Percentiles rank a stretch among this genome's conserved stretches.
Evolutionary conservation across 129 eudicot genomes (phyloP).

Genomic region (Kitagawia praeruptora): DNA sequence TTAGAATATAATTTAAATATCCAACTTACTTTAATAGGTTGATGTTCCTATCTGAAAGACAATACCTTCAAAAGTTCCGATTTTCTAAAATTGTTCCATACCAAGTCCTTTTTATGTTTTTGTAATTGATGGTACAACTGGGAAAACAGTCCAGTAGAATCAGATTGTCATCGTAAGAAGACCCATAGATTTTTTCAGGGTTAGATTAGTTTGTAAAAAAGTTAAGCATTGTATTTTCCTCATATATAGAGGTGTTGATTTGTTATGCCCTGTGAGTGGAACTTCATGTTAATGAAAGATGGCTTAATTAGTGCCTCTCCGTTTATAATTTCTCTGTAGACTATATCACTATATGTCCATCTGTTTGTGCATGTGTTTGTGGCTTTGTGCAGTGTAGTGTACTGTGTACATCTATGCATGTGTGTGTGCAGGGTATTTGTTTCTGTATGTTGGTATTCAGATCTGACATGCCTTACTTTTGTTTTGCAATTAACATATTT

Average conservation of each 20-base stretch:
- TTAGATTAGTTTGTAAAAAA: constrained; percentile 24
- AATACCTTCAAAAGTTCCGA: too few species aligned
- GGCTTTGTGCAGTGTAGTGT: too few species aligned
- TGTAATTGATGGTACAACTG: too few species aligned
- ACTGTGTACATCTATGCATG: too few species aligned
- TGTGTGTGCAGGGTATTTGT: background rate
- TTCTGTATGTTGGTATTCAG: background rate
- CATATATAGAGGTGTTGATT: constrained; percentile 32
- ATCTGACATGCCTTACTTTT: background rate
- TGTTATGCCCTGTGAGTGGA: constrained; percentile 30
- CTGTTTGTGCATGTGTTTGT: background rate
- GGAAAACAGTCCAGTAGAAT: too few species aligned
- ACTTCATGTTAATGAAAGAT: constrained; percentile 10
- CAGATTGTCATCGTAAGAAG: too few species aligned
- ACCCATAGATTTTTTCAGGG: constrained; percentile 30
- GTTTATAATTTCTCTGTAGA: background rate
- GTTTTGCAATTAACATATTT: too few species aligned
- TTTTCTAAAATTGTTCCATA: too few species aligned
- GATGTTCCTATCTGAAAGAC: too few species aligned
- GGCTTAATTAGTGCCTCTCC: background rate
- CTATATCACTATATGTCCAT: background rate
- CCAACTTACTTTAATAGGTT: too few species aligned
- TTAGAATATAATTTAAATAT: too few species aligned
- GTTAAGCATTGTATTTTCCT: constrained; percentile 25
- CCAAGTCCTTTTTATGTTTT: too few species aligned